These are phyloP conservation scores for Nakazawaea sp. DNA, from an alignment of 805 yeast species.

Conservation along the genomic window DNA sequence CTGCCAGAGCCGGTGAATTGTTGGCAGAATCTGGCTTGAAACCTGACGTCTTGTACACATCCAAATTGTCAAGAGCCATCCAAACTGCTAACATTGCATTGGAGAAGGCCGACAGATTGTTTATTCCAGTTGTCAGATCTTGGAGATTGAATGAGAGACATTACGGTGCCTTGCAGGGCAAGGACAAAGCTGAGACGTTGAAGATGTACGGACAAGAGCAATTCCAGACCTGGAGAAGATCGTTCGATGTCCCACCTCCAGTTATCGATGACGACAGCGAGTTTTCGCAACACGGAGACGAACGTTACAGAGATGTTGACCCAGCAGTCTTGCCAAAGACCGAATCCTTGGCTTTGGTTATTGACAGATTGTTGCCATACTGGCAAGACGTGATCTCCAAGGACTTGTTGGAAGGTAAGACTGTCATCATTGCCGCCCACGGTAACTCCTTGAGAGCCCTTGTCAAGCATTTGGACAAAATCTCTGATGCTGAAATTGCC, in stretches of 20 bases:
- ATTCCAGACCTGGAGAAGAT: slow-evolving; percentile 97
- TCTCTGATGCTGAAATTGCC: slow-evolving; percentile 88
- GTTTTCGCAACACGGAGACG: slow-evolving; percentile 82
- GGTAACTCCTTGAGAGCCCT: slow-evolving; percentile 97
- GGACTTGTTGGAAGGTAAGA: slow-evolving; percentile 80
- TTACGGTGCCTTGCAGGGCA: slow-evolving; percentile 98
- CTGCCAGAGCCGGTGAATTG: slow-evolving; percentile 87
- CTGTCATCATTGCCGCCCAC: slow-evolving; percentile 92
- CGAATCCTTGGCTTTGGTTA: slow-evolving; percentile 90
- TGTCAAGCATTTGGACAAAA: slow-evolving; percentile 91
- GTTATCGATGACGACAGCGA: slow-evolving; percentile 67
- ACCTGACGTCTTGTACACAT: slow-evolving; percentile 88
- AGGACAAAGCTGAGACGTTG: slow-evolving; percentile 92
- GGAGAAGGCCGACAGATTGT: slow-evolving; percentile 80
- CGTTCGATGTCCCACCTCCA: slow-evolving; percentile 96
- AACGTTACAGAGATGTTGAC: slow-evolving; percentile 78
- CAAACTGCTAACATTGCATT: slow-evolving; percentile 96
- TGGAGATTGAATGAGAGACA: slow-evolving; percentile 99
- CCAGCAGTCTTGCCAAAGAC: slow-evolving; percentile 87
- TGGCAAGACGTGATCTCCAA: slow-evolving; percentile 89
- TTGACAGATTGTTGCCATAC: slow-evolving; percentile 94
- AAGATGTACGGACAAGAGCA: slow-evolving; percentile 84
- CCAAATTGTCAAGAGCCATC: slow-evolving; percentile 88
- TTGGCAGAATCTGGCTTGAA: slow-evolving; percentile 77
- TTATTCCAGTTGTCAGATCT: slow-evolving; percentile 86